Percentiles rank a stretch among this genome's conserved stretches.
Evolutionary conservation across 2,329 filamentous ascomycete genomes (phyloP).

Genomic region (Penicillium expansum): DNA sequence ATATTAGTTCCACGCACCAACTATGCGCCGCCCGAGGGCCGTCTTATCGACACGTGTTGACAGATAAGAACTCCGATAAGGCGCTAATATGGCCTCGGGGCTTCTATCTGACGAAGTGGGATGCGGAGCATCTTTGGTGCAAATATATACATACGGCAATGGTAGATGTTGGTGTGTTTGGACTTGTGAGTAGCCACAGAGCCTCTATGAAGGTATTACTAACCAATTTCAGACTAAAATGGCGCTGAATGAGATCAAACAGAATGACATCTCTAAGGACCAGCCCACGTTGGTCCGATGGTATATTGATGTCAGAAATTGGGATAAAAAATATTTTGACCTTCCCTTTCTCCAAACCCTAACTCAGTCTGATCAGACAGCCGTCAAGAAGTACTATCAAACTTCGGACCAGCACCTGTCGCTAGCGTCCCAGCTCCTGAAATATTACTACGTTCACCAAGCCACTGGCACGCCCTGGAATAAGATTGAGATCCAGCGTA

Average conservation of each 20-base stretch:
- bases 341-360: conserved; percentile 44
- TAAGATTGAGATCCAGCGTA: conserved; percentile 54
- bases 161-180: not conserved
- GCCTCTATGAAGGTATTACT: not conserved
- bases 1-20: not conserved
- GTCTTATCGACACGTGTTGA: conserved; percentile 1
- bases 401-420: conserved; percentile 59
- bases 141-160: not conserved
- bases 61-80: not conserved
- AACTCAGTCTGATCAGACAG: conserved; percentile 50
- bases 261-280: conserved; percentile 8
- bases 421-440: conserved; percentile 60
- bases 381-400: conserved; percentile 51
- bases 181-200: not conserved
- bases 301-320: conserved; percentile 45
- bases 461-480: conserved; percentile 57
- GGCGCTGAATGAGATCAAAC: conserved; percentile 15
- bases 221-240: conserved; percentile 7
- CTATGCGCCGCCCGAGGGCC: not conserved
- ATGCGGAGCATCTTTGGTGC: not conserved
- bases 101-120: not conserved
- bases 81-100: not conserved
- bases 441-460: conserved; percentile 59
- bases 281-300: conserved; percentile 36
- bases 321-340: conserved; percentile 26